Base-by-base conservation (phyloP, 768 basidiomycete species). In the Suillus placidus region DNA sequence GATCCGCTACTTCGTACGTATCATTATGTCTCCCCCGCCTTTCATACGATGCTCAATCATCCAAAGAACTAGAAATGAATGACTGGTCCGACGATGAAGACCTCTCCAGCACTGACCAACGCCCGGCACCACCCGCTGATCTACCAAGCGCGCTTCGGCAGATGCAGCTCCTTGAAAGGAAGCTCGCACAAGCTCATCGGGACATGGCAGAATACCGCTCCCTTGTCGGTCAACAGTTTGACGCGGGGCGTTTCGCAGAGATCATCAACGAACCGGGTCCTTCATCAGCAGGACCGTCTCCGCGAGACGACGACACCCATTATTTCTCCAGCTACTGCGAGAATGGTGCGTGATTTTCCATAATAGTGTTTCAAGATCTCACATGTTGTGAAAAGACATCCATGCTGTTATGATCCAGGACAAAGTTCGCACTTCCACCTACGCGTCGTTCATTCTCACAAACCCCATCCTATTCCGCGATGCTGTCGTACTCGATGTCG, bases 331-430 rank as follows among this genome's bases (percentile, higher is more conserved):
- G 91, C 66, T 98, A 99, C 71, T 91, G 84, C 32, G 88, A 88
- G 67, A 96, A 96, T 67, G 96, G 95, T 94, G 60, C 8, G 78
- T 69, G 2, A 23, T 45, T 5, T 45, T 4, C 3, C 16, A 34
- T 35, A 1, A 30, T 4, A 18, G 6, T 49, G 23, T 30, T 30
- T 30, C 14, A 16, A 51, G 14, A 5, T 51, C 32, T 65, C 58
- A 10, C 38, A 26, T 34, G 1, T 16, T 6, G 16, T 16, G 20
- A 63, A n/a, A 72, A 95, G 94, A 97, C 69, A 96, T 97, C 60
- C 97, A 99, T 74, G 92, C 95, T 37, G 86, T 94, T 67, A 99
- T 99, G 97, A 92, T 99, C 64, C 91, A 94, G 72, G 97, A 99
- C 74, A 91, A 91, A 81, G 93, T 96, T 57, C 86, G 97, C 62